phyloP scores from a whole-genome alignment of 768 basidiomycete genomes.

The Hirschioporus abietinus region DNA sequence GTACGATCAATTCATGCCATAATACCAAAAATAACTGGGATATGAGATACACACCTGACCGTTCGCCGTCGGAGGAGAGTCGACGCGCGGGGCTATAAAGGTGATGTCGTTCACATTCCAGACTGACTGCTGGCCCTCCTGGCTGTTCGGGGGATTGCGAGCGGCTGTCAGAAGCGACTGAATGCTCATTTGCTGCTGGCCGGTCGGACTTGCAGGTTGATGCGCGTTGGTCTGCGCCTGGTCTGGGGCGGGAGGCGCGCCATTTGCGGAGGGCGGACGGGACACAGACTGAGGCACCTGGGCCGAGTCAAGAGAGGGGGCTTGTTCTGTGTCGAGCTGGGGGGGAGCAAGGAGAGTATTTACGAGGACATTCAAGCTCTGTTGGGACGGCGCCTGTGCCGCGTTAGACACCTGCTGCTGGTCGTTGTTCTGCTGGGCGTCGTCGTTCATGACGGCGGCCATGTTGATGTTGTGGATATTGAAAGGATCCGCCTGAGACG shows the following conservation, averaged over 20 bases:
- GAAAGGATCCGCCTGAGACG: constrained; percentile 1
- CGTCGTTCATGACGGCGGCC: constrained; percentile 31
- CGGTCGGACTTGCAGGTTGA: constrained; percentile 21
- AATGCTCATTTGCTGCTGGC: constrained; percentile 21
- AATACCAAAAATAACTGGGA: not conserved
- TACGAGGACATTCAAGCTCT: constrained; percentile 35
- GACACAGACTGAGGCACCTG: constrained; percentile 20
- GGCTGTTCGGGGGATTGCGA: constrained; percentile 12
- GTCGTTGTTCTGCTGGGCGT: constrained; percentile 36
- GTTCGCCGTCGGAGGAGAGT: not conserved
- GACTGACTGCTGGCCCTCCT: constrained; percentile 16
- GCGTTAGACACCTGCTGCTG: constrained; percentile 48
- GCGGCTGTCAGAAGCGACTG: constrained; percentile 21
- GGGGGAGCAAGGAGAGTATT: constrained; percentile 23
- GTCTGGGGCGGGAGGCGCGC: constrained; percentile 25
- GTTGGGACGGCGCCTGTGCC: constrained; percentile 32
- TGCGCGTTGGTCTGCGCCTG: constrained; percentile 32
- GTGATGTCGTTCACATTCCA: constrained; percentile 13
- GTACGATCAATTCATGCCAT: constrained; percentile 3
- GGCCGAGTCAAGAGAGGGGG: constrained; percentile 30
- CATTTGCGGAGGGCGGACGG: constrained; percentile 23
- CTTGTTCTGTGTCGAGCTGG: constrained; percentile 25
- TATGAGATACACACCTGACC: not conserved
- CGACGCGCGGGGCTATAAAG: not conserved
- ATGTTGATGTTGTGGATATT: constrained; percentile 34